Evolutionary conservation across 169 alveolate genomes (phyloP), one percentile per base, ranked within the genome.

Genomic region (Neospora caninum): DNA sequence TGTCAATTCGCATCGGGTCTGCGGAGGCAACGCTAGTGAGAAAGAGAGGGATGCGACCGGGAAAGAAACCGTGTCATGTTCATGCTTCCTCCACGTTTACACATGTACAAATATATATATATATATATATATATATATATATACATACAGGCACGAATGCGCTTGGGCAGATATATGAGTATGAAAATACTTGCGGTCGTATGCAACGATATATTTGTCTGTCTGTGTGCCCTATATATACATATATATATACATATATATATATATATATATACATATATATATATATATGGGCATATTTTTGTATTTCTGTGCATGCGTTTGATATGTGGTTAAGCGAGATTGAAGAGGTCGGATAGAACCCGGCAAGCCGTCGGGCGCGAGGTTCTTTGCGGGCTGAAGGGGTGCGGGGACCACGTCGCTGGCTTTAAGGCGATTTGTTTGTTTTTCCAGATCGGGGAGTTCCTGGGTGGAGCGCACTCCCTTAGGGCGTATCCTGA

Each of bases 61-160:
- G n/a, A n/a, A n/a, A n/a, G n/a, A n/a, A n/a, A n/a, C n/a, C n/a
- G n/a, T n/a, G n/a, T n/a, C n/a, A n/a, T n/a, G n/a, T n/a, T n/a
- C n/a, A n/a, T n/a, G n/a, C n/a, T n/a, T n/a, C n/a, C n/a, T n/a
- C n/a, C n/a, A n/a, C n/a, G n/a, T n/a, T n/a, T n/a, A n/a, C n/a
- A n/a, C n/a, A n/a, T 49, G 58, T 49, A 69, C 38, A 69, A 9
- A 69, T 20, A n/a, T 69, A 69, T 69, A 20, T 69, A 69, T 69
- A 69, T n/a, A n/a, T 69, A 69, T 69, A 69, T n/a, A 69, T 69
- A 69, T 69, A n/a, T 69, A 69, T 69, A 69, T 20, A 69, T 69
- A 20, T 69, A 69, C 29, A 69, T 69, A 69, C 29, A 69, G 4
- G 18, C 18, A n/a, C 18, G 58, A 7, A 49, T 49, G 13, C 13